Evolutionary conservation across 345 rosid species (phyloP).

Genomic region (Corchorus olitorius): DNA sequence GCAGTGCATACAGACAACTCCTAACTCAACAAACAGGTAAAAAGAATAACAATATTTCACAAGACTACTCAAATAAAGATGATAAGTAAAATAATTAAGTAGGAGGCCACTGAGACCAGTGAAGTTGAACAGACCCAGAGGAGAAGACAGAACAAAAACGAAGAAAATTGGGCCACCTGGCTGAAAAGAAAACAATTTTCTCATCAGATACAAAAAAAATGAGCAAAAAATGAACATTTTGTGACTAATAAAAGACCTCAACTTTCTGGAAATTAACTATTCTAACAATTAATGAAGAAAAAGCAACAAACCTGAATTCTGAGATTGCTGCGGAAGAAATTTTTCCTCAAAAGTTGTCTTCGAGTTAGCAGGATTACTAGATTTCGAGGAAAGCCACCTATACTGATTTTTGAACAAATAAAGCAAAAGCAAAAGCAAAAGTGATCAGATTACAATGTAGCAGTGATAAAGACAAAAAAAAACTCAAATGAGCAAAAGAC

Average conservation of each 20-base stretch:
- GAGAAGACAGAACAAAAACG: constrained; percentile 97
- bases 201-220: background rate
- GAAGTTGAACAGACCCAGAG: constrained; percentile 97
- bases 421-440: constrained; percentile 22
- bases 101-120: no score
- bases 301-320: constrained; percentile 79
- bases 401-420: constrained; percentile 62
- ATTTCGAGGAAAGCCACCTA: constrained; percentile 98
- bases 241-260: background rate
- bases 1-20: constrained; percentile 39
- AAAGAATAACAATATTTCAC: constrained; percentile 7
- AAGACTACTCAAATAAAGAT: background rate
- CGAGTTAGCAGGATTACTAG: constrained; percentile 53
- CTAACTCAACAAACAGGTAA: constrained; percentile 22
- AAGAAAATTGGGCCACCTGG: constrained; percentile 98
- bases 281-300: constrained; percentile 16
- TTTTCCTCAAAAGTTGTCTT: constrained; percentile 94
- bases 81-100: no score
- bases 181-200: constrained; percentile 49
- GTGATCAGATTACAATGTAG: constrained; percentile 19
- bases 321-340: constrained; percentile 89
- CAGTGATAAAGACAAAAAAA: background rate
- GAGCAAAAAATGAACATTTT: constrained; percentile 6
- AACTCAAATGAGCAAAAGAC: background rate
- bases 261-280: background rate